Base-by-base conservation (phyloP, 2,329 filamentous ascomycete genomes). In the Pezicula rhizophila region DNA sequence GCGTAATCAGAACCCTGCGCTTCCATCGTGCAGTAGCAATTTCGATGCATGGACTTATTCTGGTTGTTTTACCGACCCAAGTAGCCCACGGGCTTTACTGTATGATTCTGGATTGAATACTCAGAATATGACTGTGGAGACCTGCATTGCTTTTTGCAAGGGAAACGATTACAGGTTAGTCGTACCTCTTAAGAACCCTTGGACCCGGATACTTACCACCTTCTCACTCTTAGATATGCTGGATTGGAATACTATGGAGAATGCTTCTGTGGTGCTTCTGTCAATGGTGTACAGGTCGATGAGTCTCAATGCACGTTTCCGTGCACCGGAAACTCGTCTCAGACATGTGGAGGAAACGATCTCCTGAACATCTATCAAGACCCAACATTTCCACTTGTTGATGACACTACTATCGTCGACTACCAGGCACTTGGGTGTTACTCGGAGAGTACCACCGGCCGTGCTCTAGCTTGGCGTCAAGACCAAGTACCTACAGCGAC, bases 391-490 rank as follows among this genome's bases (percentile, higher is more conserved):
- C 55, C 58, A 2, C 47, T 55, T 5, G 56, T 63, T 4, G 48
- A 60, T 42, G 50, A 54, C 14, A 55, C 59, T 2, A 54, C 59
- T 12, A 63, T 65, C 43, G 45, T 56, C 3, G 61, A 64, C 49
- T 64, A 61, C 40, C 28, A 51, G 33, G 23, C 64, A 20, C 49
- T 65, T 41, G 70, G 70, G 46, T 74, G 70, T 50, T 73, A 71
- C 52, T 63, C 62, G 38, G 68, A 73, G 50, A 62, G 65, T 40
- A 49, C 60, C 2, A 52, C 44, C 11, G 15, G 59, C 12, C 57
- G 60, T 4, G 53, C 54, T 49, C 49, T 61, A 50, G 55, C 53
- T 52, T 62, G 54, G 65, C 61, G 60, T 61, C 57, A 62, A 61
- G 51, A 60, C 45, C 57, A 60, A 45, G 43, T 71, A 17, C 60